These are phyloP conservation scores for Plasmodium blacklocki DNA, from an alignment of 169 alveolate species.

Conservation along the genomic window DNA sequence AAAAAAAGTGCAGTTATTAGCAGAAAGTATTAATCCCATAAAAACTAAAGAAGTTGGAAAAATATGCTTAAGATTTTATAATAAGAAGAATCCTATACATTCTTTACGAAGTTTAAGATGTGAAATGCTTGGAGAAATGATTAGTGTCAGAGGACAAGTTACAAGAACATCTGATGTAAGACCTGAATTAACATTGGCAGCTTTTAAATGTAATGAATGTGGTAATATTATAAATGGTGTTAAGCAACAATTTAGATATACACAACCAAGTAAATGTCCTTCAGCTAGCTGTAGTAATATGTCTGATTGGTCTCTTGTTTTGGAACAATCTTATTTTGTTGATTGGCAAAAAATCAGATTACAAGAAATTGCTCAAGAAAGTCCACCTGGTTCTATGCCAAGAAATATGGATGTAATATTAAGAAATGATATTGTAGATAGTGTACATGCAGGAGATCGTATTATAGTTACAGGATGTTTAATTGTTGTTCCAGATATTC, in stretches of 20 bases:
- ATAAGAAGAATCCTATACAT: conserved; percentile 79
- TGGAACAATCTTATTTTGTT: conserved; percentile 90
- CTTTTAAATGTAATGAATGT: conserved; percentile 95
- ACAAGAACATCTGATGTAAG: conserved; percentile 98
- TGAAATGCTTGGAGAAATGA: conserved; percentile 94
- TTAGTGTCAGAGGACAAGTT: conserved; percentile 95
- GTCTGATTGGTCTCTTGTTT: conserved; percentile 92
- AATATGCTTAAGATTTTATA: conserved; percentile 81
- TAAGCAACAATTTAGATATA: conserved; percentile 94
- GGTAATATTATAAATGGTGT: conserved; percentile 91
- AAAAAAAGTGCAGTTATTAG: conserved; percentile 82
- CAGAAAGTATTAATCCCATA: conserved; percentile 77
- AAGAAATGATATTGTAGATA: conserved; percentile 94
- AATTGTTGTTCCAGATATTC: conserved; percentile 97
- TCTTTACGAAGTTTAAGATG: conserved; percentile 85
- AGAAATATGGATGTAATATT: conserved; percentile 95
- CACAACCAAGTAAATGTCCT: conserved; percentile 87
- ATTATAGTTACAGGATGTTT: conserved; percentile 93
- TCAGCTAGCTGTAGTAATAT: conserved; percentile 90
- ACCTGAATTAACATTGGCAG: conserved; percentile 95
- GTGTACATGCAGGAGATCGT: conserved; percentile 98
- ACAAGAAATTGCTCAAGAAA: conserved; percentile 95
- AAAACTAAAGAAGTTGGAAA: conserved; percentile 80
- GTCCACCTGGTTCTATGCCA: conserved; percentile 98
- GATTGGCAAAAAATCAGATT: conserved; percentile 96